Conservation (phyloP, 1,284 basidiomycete species). For the Stygiomarasmius scandens region DNA sequence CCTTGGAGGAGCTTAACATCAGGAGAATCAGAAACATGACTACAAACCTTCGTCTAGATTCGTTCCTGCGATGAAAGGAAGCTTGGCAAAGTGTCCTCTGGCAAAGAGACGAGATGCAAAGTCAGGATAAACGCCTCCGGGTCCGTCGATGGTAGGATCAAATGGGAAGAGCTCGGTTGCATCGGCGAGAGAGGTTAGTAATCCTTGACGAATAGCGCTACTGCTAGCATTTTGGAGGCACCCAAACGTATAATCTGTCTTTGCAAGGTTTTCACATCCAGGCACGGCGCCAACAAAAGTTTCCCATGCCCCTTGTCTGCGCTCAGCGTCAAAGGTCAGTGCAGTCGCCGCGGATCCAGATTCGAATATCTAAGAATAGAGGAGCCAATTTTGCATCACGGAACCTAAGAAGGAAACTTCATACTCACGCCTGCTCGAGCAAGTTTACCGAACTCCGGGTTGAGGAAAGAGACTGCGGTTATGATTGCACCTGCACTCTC, state of each 20-base stretch:
- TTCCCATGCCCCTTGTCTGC: slow-evolving; percentile 41
- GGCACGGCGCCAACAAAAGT: slow-evolving; percentile 42
- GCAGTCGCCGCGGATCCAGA: slow-evolving; percentile 42
- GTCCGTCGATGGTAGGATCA: slow-evolving; percentile 45
- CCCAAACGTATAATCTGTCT: slow-evolving; percentile 38
- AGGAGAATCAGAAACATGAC: neutral
- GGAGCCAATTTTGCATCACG: no score
- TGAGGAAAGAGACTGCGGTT: slow-evolving; percentile 43
- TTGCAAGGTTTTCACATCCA: slow-evolving; percentile 33
- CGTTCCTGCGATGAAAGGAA: slow-evolving; percentile 53
- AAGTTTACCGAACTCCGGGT: slow-evolving; percentile 39
- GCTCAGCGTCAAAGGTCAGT: slow-evolving; percentile 31
- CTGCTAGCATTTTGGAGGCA: slow-evolving; percentile 43
- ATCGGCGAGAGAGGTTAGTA: slow-evolving; percentile 25
- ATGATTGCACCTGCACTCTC: slow-evolving; percentile 57
- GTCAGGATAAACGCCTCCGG: slow-evolving; percentile 44
- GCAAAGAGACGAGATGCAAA: slow-evolving; percentile 38
- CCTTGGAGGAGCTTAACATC: slow-evolving; percentile 26
- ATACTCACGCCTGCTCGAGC: slow-evolving; percentile 46
- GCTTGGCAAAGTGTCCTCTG: slow-evolving; percentile 36
- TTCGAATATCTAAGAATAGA: slow-evolving; percentile 53
- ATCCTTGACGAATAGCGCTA: slow-evolving; percentile 36
- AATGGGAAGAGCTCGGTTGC: slow-evolving; percentile 37
- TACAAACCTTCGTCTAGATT: slow-evolving; percentile 48
- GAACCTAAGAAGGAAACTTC: no score